Conservation (phyloP, 2,329 filamentous ascomycete species). For the Neoarthrinium moseri region DNA sequence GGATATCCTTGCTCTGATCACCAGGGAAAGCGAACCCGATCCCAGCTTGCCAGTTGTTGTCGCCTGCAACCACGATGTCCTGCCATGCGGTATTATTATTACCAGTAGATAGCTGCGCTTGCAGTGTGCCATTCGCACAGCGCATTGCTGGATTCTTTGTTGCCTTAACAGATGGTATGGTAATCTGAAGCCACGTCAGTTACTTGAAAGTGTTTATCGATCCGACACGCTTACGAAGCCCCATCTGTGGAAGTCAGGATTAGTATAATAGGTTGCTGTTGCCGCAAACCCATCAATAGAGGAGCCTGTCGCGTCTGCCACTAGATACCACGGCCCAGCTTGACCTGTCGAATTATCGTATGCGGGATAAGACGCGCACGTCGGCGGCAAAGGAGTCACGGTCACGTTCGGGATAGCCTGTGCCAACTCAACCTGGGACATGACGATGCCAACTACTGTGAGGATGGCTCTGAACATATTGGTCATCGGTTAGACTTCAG, state of each 20-base stretch:
- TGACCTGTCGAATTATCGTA: neutral
- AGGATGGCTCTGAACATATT: too few species aligned
- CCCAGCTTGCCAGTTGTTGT: neutral
- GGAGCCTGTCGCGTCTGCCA: neutral
- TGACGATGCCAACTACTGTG: too few species aligned
- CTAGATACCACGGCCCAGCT: neutral
- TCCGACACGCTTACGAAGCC: neutral
- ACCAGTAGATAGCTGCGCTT: neutral
- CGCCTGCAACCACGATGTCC: neutral
- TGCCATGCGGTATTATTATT: neutral
- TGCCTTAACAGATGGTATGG: neutral
- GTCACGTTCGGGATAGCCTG: neutral
- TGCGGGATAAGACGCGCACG: neutral
- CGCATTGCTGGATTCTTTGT: neutral
- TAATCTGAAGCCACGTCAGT: neutral
- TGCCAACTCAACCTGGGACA: too few species aligned
- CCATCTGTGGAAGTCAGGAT: neutral
- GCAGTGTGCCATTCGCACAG: neutral
- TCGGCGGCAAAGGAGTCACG: neutral
- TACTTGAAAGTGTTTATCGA: neutral
- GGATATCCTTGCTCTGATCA: neutral
- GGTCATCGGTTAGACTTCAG: too few species aligned
- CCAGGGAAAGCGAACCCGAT: neutral
- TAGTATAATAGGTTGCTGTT: neutral
- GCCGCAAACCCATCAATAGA: neutral